Evolutionary conservation across 768 basidiomycete species (phyloP).

Genomic region (Mycena rosella): DNA sequence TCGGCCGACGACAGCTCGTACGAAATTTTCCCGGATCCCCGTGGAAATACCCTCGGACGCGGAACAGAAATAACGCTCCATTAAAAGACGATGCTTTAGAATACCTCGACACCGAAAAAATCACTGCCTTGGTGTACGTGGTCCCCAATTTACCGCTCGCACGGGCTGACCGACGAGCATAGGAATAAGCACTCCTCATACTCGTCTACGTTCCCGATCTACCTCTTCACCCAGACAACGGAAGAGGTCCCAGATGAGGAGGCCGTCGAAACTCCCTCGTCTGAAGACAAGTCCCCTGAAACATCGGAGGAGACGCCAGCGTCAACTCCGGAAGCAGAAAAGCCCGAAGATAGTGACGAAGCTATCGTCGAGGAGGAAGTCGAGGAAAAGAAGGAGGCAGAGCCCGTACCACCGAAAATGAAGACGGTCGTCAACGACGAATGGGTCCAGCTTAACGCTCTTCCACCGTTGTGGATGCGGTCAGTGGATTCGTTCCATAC

Average conservation of each 20-base stretch:
- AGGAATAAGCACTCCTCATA: slow-evolving; percentile 91
- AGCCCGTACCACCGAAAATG: slow-evolving; percentile 64
- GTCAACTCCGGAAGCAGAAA: slow-evolving; percentile 40
- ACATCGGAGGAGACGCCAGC: slow-evolving; percentile 30
- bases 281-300: slow-evolving; percentile 31
- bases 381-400: slow-evolving; percentile 60
- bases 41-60: slow-evolving; percentile 90
- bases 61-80: slow-evolving; percentile 94
- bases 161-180: slow-evolving; percentile 4
- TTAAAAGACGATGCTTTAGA: slow-evolving; percentile 85
- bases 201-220: slow-evolving; percentile 89
- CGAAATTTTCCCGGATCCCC: slow-evolving; percentile 91
- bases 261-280: slow-evolving; percentile 29
- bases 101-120: slow-evolving; percentile 73
- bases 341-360: slow-evolving; percentile 69
- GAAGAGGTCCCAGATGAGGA: slow-evolving; percentile 73
- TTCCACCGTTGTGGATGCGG: slow-evolving; percentile 95
- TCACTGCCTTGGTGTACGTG: slow-evolving; percentile 84
- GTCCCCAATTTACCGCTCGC: neutral
- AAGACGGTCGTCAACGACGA: slow-evolving; percentile 77
- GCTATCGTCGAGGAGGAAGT: slow-evolving; percentile 72
- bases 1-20: slow-evolving; percentile 88
- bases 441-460: slow-evolving; percentile 90
- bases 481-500: slow-evolving; percentile 47
- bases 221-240: slow-evolving; percentile 73